These are phyloP conservation scores for Ophiocordyceps robertsii DNA, from an alignment of 2,329 filamentous ascomycete genomes.

Conservation along the genomic window DNA sequence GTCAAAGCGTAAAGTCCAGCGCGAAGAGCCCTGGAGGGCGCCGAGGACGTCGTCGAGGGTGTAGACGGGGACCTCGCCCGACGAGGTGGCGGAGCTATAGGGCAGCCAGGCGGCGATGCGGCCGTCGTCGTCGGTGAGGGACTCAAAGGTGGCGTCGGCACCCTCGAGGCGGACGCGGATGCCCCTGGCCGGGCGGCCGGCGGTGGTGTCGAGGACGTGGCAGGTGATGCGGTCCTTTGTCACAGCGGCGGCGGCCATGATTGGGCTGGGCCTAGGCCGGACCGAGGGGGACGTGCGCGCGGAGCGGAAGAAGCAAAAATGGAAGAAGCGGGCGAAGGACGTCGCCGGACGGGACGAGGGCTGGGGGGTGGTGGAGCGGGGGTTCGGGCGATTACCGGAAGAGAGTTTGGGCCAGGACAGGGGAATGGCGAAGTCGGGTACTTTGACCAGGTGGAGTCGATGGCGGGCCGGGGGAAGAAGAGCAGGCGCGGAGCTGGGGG, in stretches of 20 bases:
- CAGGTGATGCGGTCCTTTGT: constrained; percentile 62
- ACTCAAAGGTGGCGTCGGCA: constrained; percentile 38
- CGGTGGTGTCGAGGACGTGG: constrained; percentile 74
- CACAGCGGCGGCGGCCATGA: background rate
- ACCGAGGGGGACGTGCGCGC: background rate
- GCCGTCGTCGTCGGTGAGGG: constrained; percentile 63
- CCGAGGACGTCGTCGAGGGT: constrained; percentile 42
- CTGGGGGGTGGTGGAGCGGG: too few species aligned
- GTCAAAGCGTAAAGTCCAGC: constrained; percentile 61
- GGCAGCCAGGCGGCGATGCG: constrained; percentile 58
- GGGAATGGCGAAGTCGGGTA: too few species aligned
- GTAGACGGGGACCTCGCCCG: constrained; percentile 44
- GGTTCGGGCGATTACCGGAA: too few species aligned
- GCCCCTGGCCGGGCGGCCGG: constrained; percentile 52
- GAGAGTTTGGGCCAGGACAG: too few species aligned
- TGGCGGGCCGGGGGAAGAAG: too few species aligned
- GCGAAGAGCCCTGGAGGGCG: constrained; percentile 29
- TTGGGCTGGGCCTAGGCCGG: background rate
- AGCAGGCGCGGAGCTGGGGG: too few species aligned
- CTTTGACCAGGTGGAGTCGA: too few species aligned
- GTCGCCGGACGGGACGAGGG: too few species aligned
- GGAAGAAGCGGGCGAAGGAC: too few species aligned
- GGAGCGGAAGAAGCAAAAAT: background rate
- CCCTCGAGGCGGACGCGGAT: constrained; percentile 55
- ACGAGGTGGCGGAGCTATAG: constrained; percentile 33